A percentile compares a stretch with the other conserved stretches of the same genome.
phyloP scores from a whole-genome alignment of 1,284 basidiomycete genomes.

The Inonotus hispidus region DNA sequence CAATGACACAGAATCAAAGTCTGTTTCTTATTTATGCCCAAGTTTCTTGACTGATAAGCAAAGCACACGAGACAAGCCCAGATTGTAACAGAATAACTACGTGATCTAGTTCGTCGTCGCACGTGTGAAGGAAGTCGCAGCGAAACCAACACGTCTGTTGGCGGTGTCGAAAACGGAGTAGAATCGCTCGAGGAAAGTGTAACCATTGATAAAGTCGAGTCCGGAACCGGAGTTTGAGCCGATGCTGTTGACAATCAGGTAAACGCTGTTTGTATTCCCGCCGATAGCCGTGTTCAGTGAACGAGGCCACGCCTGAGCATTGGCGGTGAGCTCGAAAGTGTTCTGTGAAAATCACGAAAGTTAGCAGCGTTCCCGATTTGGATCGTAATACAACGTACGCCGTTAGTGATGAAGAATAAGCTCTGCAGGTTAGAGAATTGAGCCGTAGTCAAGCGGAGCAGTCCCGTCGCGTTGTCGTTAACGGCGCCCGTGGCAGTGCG shows the following conservation, averaged over 20 bases:
- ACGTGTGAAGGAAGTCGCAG: slow-evolving; percentile 48
- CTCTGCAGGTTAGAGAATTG: slow-evolving; percentile 21
- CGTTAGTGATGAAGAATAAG: slow-evolving; percentile 21
- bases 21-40: neutral
- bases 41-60: neutral
- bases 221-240: slow-evolving; percentile 28
- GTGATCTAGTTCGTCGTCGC: slow-evolving; percentile 45
- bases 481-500: slow-evolving; percentile 20
- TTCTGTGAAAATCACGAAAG: slow-evolving; percentile 7
- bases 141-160: slow-evolving; percentile 46
- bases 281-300: slow-evolving; percentile 22
- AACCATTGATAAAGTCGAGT: slow-evolving; percentile 41
- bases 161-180: slow-evolving; percentile 31
- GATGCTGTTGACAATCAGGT: slow-evolving; percentile 25
- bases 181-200: slow-evolving; percentile 40
- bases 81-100: no score
- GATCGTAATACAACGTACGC: slow-evolving; percentile 9
- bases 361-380: neutral
- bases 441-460: slow-evolving; percentile 19
- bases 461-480: slow-evolving; percentile 18
- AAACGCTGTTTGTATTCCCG: slow-evolving; percentile 18
- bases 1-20: neutral
- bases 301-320: slow-evolving; percentile 24
- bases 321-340: slow-evolving; percentile 24
- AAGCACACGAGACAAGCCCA: no score